Base-by-base conservation (phyloP, 139 green algal species). In the Pleodorina starrii region DNA sequence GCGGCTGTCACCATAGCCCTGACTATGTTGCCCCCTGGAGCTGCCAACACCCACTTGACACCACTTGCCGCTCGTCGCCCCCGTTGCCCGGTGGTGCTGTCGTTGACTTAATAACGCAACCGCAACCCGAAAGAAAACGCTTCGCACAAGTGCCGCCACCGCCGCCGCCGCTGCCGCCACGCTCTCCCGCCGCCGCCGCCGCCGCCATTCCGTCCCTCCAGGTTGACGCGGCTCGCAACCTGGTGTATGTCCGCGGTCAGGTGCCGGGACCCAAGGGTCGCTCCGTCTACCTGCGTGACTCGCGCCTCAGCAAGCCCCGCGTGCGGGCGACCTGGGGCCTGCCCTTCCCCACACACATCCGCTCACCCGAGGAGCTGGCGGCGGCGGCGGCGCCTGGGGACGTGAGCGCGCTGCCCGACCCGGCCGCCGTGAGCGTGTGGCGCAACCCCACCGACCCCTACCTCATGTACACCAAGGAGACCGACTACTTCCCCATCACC, bases 231-330 rank as follows among this genome's bases (percentile, higher is more conserved):
- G 76, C 79, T 0, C 92, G 97, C 43, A 98, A 99, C 91, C 93
- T 99, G 72, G 42, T 99, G 43, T 99, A 97, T 90, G 95, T 99
- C 3, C 88, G 89, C n/a, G 98, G 98, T 0, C 96, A 98, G 90
- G 95, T 99, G 27, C 97, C 97, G 0, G 97, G 97, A 0, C 96
- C 97, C 57, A 92, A 91, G 36, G 97, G 97, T 35, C 96, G 95
- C 72, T 97, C 95, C 84, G 94, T 99, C 44, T 73, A 90, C 21
- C 82, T 99, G 23, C 91, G 90, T 7, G 97, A 99, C 90, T 95
- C 94, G 6, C 79, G 60, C n/a, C 66, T 77, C 4, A 69, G 57
- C 23, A n/a, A 25, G 5, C 51, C 83, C 38, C 48, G 46, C 7
- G 81, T 93, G 66, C 87, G 90, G 11, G 92, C 69, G 29, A 79